Percentiles rank a stretch among this genome's conserved stretches.
Evolutionary conservation across 768 basidiomycete genomes (phyloP).

Genomic region (Chiua virens): DNA sequence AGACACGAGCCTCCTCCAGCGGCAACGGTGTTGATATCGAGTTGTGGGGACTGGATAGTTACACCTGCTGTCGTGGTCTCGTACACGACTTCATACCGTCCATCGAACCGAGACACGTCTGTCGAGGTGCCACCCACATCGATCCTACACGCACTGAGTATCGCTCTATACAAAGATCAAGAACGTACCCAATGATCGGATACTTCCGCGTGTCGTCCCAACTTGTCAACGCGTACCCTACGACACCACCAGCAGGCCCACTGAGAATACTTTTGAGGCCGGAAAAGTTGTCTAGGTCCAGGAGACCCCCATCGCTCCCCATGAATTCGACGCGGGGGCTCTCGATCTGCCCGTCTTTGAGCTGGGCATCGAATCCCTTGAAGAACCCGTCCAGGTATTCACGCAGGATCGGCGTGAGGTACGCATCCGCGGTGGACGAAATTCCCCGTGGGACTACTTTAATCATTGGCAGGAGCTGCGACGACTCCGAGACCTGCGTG

Average conservation of each 20-base stretch:
- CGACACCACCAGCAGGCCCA: constrained; percentile 94
- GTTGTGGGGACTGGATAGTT: constrained; percentile 87
- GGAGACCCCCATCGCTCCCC: constrained; percentile 88
- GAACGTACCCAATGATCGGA: constrained; percentile 80
- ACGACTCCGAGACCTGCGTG: constrained; percentile 83
- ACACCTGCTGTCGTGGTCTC: constrained; percentile 96
- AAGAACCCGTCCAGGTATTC: constrained; percentile 93
- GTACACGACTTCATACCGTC: constrained; percentile 88
- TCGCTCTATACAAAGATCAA: neutral
- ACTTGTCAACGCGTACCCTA: constrained; percentile 87
- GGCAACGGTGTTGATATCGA: constrained; percentile 95
- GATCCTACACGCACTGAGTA: constrained; percentile 44
- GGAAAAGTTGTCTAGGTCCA: constrained; percentile 82
- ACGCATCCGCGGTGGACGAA: constrained; percentile 92
- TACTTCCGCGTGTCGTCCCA: constrained; percentile 73
- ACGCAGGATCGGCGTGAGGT: constrained; percentile 85
- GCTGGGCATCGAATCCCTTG: constrained; percentile 75
- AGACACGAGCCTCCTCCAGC: constrained; percentile 93
- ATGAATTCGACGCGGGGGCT: constrained; percentile 90
- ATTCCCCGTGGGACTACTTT: constrained; percentile 93
- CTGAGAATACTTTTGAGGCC: constrained; percentile 92
- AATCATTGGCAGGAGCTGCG: constrained; percentile 89
- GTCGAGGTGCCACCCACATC: constrained; percentile 97
- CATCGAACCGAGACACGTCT: constrained; percentile 91
- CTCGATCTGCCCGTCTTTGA: constrained; percentile 55